Base-by-base conservation (phyloP, 805 yeast species). In the Kazachstania martiniae region DNA sequence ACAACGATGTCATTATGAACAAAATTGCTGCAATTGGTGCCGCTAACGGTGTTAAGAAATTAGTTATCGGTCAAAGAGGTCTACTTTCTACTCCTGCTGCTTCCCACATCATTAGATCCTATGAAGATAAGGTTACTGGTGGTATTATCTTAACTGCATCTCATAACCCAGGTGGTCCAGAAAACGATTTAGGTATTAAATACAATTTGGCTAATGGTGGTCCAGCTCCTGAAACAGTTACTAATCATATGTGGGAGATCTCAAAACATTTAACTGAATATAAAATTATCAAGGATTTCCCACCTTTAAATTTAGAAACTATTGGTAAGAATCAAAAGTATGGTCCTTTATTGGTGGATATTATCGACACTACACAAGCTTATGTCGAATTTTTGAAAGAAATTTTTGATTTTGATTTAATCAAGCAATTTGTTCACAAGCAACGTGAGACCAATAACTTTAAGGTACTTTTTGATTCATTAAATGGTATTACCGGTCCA, bases 131-230 rank as follows among this genome's bases (percentile, higher is more conserved):
- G 22, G 74, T 78, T 37, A 85, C 95, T 9, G 98, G 97, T 40
- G 97, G 97, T 40, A 89, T 89, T 61, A 84, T 91, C 44, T 67
- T 89, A 51, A 89, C 98, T 7, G 97, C 97, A 2, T 80, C 94
- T 16, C 98, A 89, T 61, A 89, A 89, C 60, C 98, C 98, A 12
- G 98, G 98, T 56, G 96, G 97, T 7, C 95, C 95, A 36, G 62
- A 68, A 18, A 77, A 82, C 42, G 98, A 89, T 56, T 69, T 86
- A 54, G 98, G 98, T 34, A 89, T 89, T 66, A 89, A 89, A 64
- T 91, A 91, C 65, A 91, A 89, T 59, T 66, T 91, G 57, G 72
- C 82, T 42, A 89, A 89, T 53, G 98, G 98, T 44, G 98, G 95
- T 3, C 98, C 98, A 26, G 97, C 97, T 8, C 98, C 98, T 9